Base-by-base conservation (phyloP, 2,329 filamentous ascomycete genomes). In the Exophiala viscosa region DNA sequence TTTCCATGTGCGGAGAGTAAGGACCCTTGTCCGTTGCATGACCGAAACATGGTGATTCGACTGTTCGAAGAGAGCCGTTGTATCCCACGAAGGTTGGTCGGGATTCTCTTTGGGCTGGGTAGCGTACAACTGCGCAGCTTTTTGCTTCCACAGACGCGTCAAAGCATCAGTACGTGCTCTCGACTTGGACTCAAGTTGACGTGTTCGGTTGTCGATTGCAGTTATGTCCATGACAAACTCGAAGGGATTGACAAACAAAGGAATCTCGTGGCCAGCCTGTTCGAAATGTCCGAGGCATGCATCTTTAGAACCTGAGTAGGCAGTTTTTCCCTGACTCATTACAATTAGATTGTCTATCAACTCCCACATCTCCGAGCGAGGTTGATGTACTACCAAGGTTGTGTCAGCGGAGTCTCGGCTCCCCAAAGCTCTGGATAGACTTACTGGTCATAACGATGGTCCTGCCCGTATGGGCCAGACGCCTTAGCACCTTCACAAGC, bases 351-450 rank as follows among this genome's bases (percentile, higher is more conserved):
- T 82, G 66, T 90, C 87, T 63, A 90, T 88, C n/a, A 90, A 75
- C 33, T 81, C 78, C 86, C 86, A 91, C 11, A 90, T 90, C 65
- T 90, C 87, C 0, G 85, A 88, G 17, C 87, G 77, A 17, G 87
- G 87, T 57, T 89, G 85, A 64, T 90, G 87, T 32, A 90, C 87
- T 41, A 7, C 18, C 18, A 41, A 10, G 5, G 14, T 15, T 41
- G 39, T 69, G 62, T 88, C 81, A 2, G 87, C 87, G 2, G 86
- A 82, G 65, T 89, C 14, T 90, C 49, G 87, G 90, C 66, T 90
- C 87, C 34, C 86, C 76, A 13, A 90, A 86, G 72, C 47, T 72
- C 14, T 17, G 13, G 18, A 41, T 41, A 6, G 39, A 14, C 39
- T 41, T 41, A 41, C 39, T 41, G 73, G 1, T 84, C 81, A 3